These are phyloP conservation scores for Chamaecyparis obtusa DNA, from an alignment of 75 land plant genomes.

Conservation along the genomic window DNA sequence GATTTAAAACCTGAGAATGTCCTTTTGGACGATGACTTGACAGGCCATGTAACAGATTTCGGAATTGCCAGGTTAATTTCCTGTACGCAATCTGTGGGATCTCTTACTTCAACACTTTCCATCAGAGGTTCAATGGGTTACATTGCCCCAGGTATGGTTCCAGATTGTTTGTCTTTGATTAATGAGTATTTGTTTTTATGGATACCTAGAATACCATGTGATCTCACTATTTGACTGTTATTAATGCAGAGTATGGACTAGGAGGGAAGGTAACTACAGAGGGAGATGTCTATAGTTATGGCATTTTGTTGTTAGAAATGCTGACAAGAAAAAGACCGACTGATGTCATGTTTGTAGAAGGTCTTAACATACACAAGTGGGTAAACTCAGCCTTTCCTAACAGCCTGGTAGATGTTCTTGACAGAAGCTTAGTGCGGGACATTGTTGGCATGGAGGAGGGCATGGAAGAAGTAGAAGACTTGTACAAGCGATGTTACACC, in stretches of 20 bases:
- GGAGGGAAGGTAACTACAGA: constrained; percentile 19
- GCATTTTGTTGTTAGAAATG: constrained; percentile 28
- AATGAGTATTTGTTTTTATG: too few relatives aligned
- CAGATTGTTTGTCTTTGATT: neutral
- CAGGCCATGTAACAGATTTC: neutral
- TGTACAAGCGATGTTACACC: neutral
- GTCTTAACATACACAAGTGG: neutral
- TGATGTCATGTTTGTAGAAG: neutral
- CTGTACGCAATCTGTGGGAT: neutral
- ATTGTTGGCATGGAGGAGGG: neutral
- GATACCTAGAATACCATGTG: too few relatives aligned
- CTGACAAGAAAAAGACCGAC: constrained; percentile 13
- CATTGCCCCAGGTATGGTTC: neutral
- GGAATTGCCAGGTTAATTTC: neutral
- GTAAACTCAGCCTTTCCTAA: neutral
- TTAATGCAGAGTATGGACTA: constrained; percentile 25
- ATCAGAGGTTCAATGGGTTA: neutral
- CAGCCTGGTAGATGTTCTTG: neutral
- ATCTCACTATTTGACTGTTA: neutral
- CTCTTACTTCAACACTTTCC: neutral
- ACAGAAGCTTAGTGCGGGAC: neutral
- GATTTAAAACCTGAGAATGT: constrained; percentile 7
- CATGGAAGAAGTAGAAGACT: neutral
- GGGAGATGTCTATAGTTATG: constrained; percentile 39
- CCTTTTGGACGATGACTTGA: constrained; percentile 6